Evolutionary conservation across 2,329 filamentous ascomycete species (phyloP).

Genomic region (Penicillium sp.): DNA sequence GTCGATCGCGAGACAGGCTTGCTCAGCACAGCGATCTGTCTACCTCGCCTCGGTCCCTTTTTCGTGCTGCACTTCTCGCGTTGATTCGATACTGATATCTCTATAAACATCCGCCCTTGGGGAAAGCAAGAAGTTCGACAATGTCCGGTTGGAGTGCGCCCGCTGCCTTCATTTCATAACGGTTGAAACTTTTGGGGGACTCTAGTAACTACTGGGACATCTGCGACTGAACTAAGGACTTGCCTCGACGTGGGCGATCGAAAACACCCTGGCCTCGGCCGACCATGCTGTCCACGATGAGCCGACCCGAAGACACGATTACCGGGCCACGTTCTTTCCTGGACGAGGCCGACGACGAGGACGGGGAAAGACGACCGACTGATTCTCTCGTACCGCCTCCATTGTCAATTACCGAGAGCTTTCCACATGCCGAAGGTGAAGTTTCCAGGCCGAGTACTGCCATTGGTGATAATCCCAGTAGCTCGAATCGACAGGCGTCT

Average conservation of each 20-base stretch:
- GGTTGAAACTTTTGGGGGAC: constrained; percentile 2
- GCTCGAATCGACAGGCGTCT: constrained; percentile 20
- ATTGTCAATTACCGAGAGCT: constrained; percentile 28
- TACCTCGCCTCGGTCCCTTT: not conserved
- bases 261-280: constrained; percentile 1
- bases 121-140: constrained; percentile 6
- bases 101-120: constrained; percentile 7
- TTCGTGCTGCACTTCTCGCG: no score
- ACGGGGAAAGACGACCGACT: constrained; percentile 24
- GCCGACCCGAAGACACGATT: constrained; percentile 38
- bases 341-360: constrained; percentile 35
- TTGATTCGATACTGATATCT: no score
- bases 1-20: not conserved
- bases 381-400: constrained; percentile 29
- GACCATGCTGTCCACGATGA: constrained; percentile 36
- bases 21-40: not conserved
- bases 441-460: constrained; percentile 25
- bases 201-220: not conserved
- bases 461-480: constrained; percentile 23
- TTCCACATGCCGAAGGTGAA: constrained; percentile 31
- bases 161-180: constrained; percentile 9
- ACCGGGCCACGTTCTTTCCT: constrained; percentile 34
- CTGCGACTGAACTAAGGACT: not conserved
- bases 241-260: constrained; percentile 2
- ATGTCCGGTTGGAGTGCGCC: constrained; percentile 15